These are phyloP conservation scores for Sporothrix phasma DNA, from an alignment of 2,329 filamentous ascomycete genomes.

Conservation along the genomic window DNA sequence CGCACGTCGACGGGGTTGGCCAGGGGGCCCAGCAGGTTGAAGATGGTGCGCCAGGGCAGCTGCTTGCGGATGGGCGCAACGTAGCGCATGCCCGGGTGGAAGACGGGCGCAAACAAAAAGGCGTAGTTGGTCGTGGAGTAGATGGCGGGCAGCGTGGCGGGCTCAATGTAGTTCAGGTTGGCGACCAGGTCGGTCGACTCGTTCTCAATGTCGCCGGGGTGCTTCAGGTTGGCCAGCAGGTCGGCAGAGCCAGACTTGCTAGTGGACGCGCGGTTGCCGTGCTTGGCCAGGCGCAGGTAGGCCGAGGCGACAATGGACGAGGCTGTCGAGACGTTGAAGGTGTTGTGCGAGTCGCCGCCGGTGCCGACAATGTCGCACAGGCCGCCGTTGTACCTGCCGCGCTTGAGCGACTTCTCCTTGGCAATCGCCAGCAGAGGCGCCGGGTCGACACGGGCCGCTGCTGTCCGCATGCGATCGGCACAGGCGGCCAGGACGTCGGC, in stretches of 20 bases:
- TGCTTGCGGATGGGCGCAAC: conserved; percentile 78
- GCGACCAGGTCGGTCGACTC: conserved; percentile 43
- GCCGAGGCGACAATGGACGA: conserved; percentile 84
- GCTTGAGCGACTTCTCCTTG: conserved; percentile 47
- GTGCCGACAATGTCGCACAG: conserved; percentile 96
- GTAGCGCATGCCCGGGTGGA: conserved; percentile 89
- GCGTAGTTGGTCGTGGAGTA: conserved; percentile 81
- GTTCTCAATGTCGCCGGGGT: conserved; percentile 26
- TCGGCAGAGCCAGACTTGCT: conserved; percentile 94
- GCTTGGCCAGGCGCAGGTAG: conserved; percentile 78
- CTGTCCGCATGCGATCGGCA: conserved; percentile 72
- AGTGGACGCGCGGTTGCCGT: conserved; percentile 91
- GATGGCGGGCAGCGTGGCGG: conserved; percentile 58
- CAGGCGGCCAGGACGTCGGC: conserved; percentile 81
- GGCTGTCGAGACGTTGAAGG: conserved; percentile 96
- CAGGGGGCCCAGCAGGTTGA: conserved; percentile 89
- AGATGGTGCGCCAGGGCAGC: conserved; percentile 90
- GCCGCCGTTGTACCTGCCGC: conserved; percentile 71
- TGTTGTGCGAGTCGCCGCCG: conserved; percentile 91
- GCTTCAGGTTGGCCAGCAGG: conserved; percentile 66
- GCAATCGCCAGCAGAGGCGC: conserved; percentile 52
- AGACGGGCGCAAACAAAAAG: conserved; percentile 91
- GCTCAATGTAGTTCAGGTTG: conserved; percentile 62
- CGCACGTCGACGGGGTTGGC: conserved; percentile 76
- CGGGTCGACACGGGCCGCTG: conserved; percentile 62